A percentile compares a stretch with the other conserved stretches of the same genome.
Evolutionary conservation across 768 basidiomycete species (phyloP).

Genomic region (Terana coerulea): DNA sequence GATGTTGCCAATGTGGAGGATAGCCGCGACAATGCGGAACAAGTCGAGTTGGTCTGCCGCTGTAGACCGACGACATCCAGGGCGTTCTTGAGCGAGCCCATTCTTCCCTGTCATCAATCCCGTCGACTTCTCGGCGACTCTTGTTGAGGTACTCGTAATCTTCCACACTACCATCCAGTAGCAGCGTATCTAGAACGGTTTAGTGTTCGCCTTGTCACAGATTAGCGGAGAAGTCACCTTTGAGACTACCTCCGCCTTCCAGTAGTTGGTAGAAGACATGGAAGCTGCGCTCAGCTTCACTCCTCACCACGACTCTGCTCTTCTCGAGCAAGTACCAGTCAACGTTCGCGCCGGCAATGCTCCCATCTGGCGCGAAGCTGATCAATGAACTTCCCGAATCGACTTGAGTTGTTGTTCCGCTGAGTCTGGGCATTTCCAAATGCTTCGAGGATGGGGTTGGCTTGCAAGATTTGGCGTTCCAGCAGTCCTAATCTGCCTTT

Average conservation of each 20-base stretch:
- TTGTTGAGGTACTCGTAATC: constrained; percentile 91
- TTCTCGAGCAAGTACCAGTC: constrained; percentile 99
- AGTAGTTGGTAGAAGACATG: constrained; percentile 97
- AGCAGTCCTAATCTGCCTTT: constrained; percentile 82
- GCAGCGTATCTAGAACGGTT: constrained; percentile 54
- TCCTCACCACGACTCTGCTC: constrained; percentile 87
- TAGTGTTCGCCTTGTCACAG: constrained; percentile 1
- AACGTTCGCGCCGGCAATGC: constrained; percentile 96
- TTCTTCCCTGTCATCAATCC: constrained; percentile 87
- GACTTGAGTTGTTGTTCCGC: constrained; percentile 97
- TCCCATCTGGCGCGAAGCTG: constrained; percentile 87
- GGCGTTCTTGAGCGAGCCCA: constrained; percentile 80
- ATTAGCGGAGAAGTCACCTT: constrained; percentile 43
- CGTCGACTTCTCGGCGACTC: constrained; percentile 89
- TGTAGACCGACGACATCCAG: constrained; percentile 85
- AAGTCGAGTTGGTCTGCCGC: constrained; percentile 82
- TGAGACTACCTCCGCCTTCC: constrained; percentile 66
- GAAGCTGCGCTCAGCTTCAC: constrained; percentile 87
- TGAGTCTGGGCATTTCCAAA: constrained; percentile 99
- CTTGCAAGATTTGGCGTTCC: constrained; percentile 94
- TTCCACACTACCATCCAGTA: constrained; percentile 70
- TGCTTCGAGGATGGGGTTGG: constrained; percentile 95
- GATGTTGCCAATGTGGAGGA: constrained; percentile 97
- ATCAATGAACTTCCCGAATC: constrained; percentile 98
- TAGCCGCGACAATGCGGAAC: constrained; percentile 90